These are phyloP conservation scores for Phytophthora cryptogea DNA, from an alignment of 352 stramenopile species.

Conservation along the genomic window DNA sequence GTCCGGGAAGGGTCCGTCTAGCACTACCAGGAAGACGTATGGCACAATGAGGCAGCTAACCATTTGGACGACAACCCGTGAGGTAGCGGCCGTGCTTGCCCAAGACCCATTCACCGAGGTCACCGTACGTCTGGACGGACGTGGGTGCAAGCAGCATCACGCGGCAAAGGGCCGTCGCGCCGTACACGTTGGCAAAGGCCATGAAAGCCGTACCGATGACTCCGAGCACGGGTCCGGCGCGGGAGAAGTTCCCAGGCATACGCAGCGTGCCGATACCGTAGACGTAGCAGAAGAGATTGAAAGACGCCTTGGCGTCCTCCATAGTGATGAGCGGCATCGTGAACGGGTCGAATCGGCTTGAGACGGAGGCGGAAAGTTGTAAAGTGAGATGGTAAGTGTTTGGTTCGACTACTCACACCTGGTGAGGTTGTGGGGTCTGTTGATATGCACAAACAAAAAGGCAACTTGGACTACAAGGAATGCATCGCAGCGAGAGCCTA, in stretches of 20 bases:
- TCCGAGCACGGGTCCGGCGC: slow-evolving; percentile 41
- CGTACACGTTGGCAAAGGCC: slow-evolving; percentile 52
- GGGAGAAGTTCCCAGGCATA: slow-evolving; percentile 58
- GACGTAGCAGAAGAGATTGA: slow-evolving; percentile 54
- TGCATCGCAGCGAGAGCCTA: too few relatives aligned
- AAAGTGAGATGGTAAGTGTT: too few relatives aligned
- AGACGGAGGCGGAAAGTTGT: too few relatives aligned
- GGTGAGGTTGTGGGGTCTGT: too few relatives aligned
- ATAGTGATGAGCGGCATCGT: slow-evolving; percentile 34
- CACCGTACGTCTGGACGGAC: slow-evolving; percentile 54
- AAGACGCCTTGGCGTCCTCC: slow-evolving; percentile 53
- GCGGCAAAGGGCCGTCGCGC: slow-evolving; percentile 42
- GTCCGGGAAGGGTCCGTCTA: slow-evolving; percentile 49
- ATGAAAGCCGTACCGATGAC: slow-evolving; percentile 52
- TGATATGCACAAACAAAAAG: too few relatives aligned
- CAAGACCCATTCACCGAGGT: slow-evolving; percentile 60
- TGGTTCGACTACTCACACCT: too few relatives aligned
- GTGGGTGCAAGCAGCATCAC: slow-evolving; percentile 43
- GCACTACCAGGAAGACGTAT: slow-evolving; percentile 52
- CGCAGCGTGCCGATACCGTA: slow-evolving; percentile 63
- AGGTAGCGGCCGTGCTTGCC: slow-evolving; percentile 46
- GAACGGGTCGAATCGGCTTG: too few relatives aligned
- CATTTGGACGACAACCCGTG: slow-evolving; percentile 42
- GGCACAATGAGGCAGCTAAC: slow-evolving; percentile 45
- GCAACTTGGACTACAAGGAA: too few relatives aligned